Base-by-base conservation (phyloP, 805 yeast species). In the Lipomyces yamanashiensis region DNA sequence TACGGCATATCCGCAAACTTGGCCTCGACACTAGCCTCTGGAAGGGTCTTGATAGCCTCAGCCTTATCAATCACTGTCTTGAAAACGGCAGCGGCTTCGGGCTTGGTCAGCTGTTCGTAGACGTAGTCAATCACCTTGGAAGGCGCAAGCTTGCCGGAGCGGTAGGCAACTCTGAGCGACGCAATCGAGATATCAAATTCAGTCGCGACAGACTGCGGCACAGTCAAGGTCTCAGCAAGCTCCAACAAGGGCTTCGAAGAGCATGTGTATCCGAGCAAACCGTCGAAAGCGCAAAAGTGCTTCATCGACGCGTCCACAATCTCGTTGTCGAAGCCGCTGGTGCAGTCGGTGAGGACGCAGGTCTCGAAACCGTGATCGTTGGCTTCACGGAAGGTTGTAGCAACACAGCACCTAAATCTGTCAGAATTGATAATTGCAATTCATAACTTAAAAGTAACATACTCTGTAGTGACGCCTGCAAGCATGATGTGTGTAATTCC, bases 401-500 rank as follows among this genome's bases (percentile, higher is more conserved):
- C 71, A 1, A 74, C 77, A 59, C 77, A 74, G 61, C 76, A 74
- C 55, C 67, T 63, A 40, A 10, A 33, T 19, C 48, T 13, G n/a
- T 2, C n/a, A 19, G 23, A 21, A 39, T 19, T 7, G 3, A 19
- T 40, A 10, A 13, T 13, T n/a, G 12, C 8, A 36, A 23, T n/a
- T n/a, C n/a, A n/a, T 12, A 6, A 17, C 33, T 19, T 21, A 15
- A 3, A 19, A 41, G 40, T 17, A 10, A 33, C 62, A 34, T 59
- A 64, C 64, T 74, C 77, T 15, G 77, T 71, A 4, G 77, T 74
- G n/a, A 74, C 76, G 34, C 77, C 77, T 12, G 74, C 67, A 2
- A 74, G 61, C 37, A 74, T 54, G 23, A 74, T 40, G 48, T 73
- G 74, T 6, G 76, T 73, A 17, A 74, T 63, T 6, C 76, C 76